Percentiles rank a stretch among this genome's conserved stretches.
These are phyloP conservation scores for Colletotrichum acutatum DNA, from an alignment of 2,329 filamentous ascomycete species.

Conservation along the genomic window DNA sequence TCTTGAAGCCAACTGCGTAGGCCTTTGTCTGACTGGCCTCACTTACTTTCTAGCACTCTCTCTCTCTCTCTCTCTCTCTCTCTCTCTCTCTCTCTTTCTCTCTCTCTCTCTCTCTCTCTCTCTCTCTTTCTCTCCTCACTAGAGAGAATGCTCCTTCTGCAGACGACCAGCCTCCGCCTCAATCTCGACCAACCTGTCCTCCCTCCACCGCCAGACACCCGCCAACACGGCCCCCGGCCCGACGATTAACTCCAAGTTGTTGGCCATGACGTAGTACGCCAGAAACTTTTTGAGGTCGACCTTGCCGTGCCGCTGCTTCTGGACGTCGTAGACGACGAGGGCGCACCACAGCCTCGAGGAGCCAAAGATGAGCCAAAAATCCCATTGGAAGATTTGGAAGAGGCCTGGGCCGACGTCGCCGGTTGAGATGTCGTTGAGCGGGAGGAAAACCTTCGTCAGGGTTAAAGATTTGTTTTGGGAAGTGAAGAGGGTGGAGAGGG, in stretches of 20 bases:
- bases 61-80: too few relatives aligned
- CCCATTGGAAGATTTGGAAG: neutral
- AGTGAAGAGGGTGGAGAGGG: neutral
- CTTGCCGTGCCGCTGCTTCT: neutral
- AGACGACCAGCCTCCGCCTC: neutral
- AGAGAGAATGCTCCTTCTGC: neutral
- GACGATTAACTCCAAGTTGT: neutral
- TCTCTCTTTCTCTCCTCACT: too few relatives aligned
- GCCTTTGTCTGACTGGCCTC: too few relatives aligned
- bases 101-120: too few relatives aligned
- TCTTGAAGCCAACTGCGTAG: neutral
- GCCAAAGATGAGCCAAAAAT: neutral
- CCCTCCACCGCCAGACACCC: neutral
- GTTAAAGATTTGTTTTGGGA: neutral
- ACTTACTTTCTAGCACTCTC: too few relatives aligned
- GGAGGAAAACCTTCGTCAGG: neutral
- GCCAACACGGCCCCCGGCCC: neutral
- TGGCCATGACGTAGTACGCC: neutral
- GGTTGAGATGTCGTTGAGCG: neutral
- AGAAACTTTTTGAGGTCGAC: neutral
- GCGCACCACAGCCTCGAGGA: neutral
- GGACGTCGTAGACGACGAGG: neutral
- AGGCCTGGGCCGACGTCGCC: neutral
- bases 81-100: too few relatives aligned
- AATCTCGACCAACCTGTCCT: neutral